These are phyloP conservation scores for Desmodesmus armatus DNA, from an alignment of 139 green algal genomes.

Conservation along the genomic window DNA sequence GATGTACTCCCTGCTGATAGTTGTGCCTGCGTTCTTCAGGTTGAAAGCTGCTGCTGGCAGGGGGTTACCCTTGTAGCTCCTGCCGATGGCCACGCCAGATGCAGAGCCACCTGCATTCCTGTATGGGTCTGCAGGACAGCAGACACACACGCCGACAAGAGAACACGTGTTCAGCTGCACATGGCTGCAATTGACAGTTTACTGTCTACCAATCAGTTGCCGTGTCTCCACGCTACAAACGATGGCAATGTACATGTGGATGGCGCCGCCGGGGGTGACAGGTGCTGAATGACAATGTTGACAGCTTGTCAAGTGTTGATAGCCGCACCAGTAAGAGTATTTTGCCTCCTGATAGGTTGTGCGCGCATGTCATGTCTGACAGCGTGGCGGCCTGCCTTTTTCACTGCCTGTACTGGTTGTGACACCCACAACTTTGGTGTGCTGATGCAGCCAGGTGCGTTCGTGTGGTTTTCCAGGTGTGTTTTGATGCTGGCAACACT, in stretches of 20 bases:
- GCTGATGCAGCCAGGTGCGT: neutral
- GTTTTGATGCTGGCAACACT: too few species aligned
- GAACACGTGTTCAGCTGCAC: too few species aligned
- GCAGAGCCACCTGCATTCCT: neutral
- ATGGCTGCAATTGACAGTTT: neutral
- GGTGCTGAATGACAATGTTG: too few species aligned
- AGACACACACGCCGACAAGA: too few species aligned
- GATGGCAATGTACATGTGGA: neutral
- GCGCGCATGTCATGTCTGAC: neutral
- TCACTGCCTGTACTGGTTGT: neutral
- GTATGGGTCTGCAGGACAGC: neutral
- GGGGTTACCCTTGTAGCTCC: neutral
- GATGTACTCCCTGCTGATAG: slow-evolving; percentile 18
- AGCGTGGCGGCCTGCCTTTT: too few species aligned
- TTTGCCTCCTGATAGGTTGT: neutral
- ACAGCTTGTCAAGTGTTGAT: too few species aligned
- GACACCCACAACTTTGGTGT: neutral
- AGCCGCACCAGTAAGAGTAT: too few species aligned
- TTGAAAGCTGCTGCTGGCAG: neutral
- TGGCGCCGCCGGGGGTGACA: neutral
- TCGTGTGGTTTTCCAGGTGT: too few species aligned
- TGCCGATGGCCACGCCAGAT: neutral
- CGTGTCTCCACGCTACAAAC: neutral
- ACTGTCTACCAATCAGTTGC: neutral
- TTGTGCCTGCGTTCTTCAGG: slow-evolving; percentile 9